Evolutionary conservation across 2,329 filamentous ascomycete species (phyloP).

Genomic region (Trichoderma sp.): DNA sequence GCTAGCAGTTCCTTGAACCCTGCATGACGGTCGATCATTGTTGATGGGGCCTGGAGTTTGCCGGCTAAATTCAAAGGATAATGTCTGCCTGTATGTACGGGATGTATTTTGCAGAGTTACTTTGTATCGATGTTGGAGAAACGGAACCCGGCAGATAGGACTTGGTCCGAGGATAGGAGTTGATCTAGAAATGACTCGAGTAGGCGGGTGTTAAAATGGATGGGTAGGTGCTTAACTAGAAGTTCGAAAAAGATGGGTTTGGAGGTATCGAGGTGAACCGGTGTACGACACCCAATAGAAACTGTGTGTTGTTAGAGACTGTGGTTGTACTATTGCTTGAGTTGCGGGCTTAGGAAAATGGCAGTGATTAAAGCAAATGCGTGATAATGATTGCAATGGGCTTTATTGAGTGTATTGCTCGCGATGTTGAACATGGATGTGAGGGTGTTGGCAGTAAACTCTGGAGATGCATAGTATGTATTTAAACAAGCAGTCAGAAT

Average conservation of each 20-base stretch:
- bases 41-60: neutral
- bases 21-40: conserved; percentile 3
- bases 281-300: neutral
- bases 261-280: neutral
- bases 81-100: neutral
- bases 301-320: neutral
- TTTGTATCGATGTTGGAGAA: neutral
- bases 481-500: neutral
- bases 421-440: neutral
- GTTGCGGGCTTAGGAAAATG: neutral
- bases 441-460: neutral
- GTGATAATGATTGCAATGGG: neutral
- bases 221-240: neutral
- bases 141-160: neutral
- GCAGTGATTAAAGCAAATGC: neutral
- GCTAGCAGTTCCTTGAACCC: neutral
- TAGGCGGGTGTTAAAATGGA: neutral
- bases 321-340: neutral
- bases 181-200: neutral
- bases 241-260: neutral
- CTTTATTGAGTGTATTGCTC: neutral
- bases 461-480: neutral
- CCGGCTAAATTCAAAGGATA: conserved; percentile 18
- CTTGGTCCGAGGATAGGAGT: neutral
- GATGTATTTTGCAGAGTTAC: neutral